Percentiles rank a stretch among this genome's conserved stretches.
phyloP scores from a whole-genome alignment of 1,284 basidiomycete species.

The Chondrostereum purpureum region DNA sequence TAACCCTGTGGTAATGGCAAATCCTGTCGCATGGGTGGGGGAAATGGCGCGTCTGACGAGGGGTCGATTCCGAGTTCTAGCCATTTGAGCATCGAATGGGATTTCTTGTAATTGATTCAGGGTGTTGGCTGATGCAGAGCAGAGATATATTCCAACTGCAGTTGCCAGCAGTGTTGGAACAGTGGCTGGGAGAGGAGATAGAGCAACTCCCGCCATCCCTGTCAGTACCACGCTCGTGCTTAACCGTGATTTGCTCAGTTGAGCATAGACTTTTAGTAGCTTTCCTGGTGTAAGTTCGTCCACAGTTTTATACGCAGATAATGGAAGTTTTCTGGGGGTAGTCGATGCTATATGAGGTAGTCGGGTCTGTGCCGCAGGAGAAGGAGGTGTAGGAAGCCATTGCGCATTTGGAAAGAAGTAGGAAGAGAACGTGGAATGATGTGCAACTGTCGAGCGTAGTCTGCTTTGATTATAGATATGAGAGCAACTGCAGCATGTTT shows the following conservation, averaged over 20 bases:
- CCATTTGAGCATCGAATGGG: constrained; percentile 96
- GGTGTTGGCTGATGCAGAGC: constrained; percentile 90
- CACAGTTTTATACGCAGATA: constrained; percentile 23
- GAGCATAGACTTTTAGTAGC: constrained; percentile 66
- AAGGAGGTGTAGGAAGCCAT: constrained; percentile 5
- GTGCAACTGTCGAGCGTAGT: not conserved
- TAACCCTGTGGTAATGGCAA: constrained; percentile 71
- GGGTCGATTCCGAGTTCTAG: constrained; percentile 83
- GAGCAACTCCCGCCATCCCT: constrained; percentile 88
- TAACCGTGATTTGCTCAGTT: constrained; percentile 85
- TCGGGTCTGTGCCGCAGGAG: not conserved
- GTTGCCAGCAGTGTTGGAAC: constrained; percentile 83
- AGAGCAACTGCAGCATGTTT: not conserved
- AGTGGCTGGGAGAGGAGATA: constrained; percentile 82
- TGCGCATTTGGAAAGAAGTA: constrained; percentile 16
- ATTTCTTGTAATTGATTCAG: constrained; percentile 94
- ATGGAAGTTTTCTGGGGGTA: constrained; percentile 13
- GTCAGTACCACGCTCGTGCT: constrained; percentile 88
- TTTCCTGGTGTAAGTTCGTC: constrained; percentile 41
- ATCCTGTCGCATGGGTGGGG: constrained; percentile 79
- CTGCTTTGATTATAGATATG: not conserved
- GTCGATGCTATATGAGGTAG: not conserved
- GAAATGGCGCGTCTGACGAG: constrained; percentile 83
- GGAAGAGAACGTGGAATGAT: constrained; percentile 10
- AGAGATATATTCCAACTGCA: constrained; percentile 85